Percentiles rank a stretch among this genome's conserved stretches.
These are phyloP conservation scores for Vanrija sp. DNA, from an alignment of 1,284 basidiomycete species.

Conservation along the genomic window DNA sequence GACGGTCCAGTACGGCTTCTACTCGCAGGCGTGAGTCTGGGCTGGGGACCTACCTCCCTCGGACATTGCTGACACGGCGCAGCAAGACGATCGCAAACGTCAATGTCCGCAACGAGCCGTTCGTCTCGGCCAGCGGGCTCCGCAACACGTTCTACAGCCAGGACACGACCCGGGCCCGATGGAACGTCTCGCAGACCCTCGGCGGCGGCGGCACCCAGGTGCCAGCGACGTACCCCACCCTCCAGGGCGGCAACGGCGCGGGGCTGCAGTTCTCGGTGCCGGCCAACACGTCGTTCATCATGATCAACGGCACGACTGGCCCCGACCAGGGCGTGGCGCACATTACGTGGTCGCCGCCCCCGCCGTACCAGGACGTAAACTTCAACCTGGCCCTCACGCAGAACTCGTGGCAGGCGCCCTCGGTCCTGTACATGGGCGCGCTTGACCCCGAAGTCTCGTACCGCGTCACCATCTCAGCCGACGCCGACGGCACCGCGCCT, in stretches of 20 bases:
- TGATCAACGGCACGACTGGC: not conserved
- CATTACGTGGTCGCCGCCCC: not conserved
- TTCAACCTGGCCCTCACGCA: not conserved
- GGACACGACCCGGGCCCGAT: not conserved
- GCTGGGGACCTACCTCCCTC: no score
- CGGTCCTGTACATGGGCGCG: slow-evolving; percentile 1
- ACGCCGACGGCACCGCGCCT: not conserved
- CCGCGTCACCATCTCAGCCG: not conserved
- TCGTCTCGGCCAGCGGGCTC: not conserved
- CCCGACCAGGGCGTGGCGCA: not conserved
- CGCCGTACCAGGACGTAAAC: not conserved
- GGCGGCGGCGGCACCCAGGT: not conserved
- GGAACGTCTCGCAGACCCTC: not conserved
- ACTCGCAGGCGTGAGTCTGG: no score
- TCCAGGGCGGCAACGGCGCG: not conserved
- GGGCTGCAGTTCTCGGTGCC: not conserved
- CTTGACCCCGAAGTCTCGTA: slow-evolving; percentile 1
- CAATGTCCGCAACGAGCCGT: not conserved
- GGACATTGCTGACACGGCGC: no score
- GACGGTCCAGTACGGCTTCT: not conserved
- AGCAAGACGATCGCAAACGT: not conserved
- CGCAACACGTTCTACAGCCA: slow-evolving; percentile 1
- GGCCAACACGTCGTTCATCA: slow-evolving; percentile 1
- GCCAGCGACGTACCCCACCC: no score
- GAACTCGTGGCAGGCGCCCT: slow-evolving; percentile 2